Evolutionary conservation across 306 rosid genomes (phyloP).

Genomic region (Pterocarpus macrocarpus): DNA sequence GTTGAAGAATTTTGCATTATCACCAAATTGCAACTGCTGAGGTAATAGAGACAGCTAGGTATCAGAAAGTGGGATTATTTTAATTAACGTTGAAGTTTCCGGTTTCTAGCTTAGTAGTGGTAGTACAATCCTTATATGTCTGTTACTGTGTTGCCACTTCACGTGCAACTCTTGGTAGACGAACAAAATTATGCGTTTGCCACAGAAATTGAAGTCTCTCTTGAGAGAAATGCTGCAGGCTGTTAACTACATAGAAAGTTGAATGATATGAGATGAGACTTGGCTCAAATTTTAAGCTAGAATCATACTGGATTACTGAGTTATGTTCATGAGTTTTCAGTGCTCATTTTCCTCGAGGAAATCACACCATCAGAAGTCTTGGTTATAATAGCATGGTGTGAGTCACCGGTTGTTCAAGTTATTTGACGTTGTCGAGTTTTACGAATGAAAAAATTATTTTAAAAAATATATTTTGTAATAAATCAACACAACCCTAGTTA

Average conservation of each 20-base stretch:
- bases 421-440: too few relatives aligned
- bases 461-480: too few relatives aligned
- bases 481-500: too few relatives aligned
- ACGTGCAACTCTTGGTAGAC: conserved; percentile 40
- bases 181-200: conserved; percentile 37
- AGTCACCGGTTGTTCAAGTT: too few relatives aligned
- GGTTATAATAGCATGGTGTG: neutral
- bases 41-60: conserved; percentile 32
- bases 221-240: conserved; percentile 10
- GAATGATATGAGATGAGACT: neutral
- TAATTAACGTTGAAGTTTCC: conserved; percentile 32
- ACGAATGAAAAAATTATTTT: too few relatives aligned
- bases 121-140: conserved; percentile 14
- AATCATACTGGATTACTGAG: too few relatives aligned
- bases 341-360: neutral
- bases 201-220: conserved; percentile 18
- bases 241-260: neutral
- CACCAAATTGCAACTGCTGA: conserved; percentile 32
- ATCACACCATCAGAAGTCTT: neutral
- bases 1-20: conserved; percentile 41
- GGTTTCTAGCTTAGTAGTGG: neutral
- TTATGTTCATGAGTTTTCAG: too few relatives aligned
- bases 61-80: conserved; percentile 38
- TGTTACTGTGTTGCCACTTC: conserved; percentile 38
- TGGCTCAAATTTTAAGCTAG: neutral